A percentile compares a stretch with the other conserved stretches of the same genome.
phyloP scores from a whole-genome alignment of 305 asterid species.

The Rubia occidens region DNA sequence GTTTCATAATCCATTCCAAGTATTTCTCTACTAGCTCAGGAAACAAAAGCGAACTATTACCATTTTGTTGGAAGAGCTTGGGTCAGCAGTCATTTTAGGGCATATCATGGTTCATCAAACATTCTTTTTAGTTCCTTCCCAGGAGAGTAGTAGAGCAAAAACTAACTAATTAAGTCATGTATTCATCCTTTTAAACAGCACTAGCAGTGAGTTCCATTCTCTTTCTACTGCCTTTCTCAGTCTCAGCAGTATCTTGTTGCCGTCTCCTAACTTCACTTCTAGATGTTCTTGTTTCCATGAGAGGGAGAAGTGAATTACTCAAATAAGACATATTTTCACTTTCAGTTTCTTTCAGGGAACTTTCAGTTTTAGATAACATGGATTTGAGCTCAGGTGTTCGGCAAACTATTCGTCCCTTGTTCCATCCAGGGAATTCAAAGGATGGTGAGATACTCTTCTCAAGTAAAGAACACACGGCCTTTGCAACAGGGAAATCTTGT shows the following conservation, averaged over 20 bases:
- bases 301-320: constrained; percentile 53
- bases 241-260: constrained; percentile 27
- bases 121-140: constrained; percentile 1
- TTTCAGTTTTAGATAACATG: constrained; percentile 29
- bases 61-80: not conserved
- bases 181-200: constrained; percentile 31
- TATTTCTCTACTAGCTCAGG: constrained; percentile 16
- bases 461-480: constrained; percentile 67
- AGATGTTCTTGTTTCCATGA: constrained; percentile 29
- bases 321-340: constrained; percentile 27
- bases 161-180: constrained; percentile 14
- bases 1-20: constrained; percentile 10
- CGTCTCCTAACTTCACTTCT: constrained; percentile 26
- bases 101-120: constrained; percentile 2
- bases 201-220: constrained; percentile 56
- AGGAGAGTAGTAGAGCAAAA: constrained; percentile 12
- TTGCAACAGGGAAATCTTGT: constrained; percentile 78
- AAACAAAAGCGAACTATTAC: constrained; percentile 14
- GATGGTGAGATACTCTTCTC: constrained; percentile 62
- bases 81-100: constrained; percentile 3
- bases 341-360: constrained; percentile 41
- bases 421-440: constrained; percentile 85
- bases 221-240: constrained; percentile 27
- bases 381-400: constrained; percentile 79
- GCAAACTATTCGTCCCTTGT: constrained; percentile 85